Percentiles rank a stretch among this genome's conserved stretches.
phyloP scores from a whole-genome alignment of 805 yeast genomes.

The Spathaspora girioi region DNA sequence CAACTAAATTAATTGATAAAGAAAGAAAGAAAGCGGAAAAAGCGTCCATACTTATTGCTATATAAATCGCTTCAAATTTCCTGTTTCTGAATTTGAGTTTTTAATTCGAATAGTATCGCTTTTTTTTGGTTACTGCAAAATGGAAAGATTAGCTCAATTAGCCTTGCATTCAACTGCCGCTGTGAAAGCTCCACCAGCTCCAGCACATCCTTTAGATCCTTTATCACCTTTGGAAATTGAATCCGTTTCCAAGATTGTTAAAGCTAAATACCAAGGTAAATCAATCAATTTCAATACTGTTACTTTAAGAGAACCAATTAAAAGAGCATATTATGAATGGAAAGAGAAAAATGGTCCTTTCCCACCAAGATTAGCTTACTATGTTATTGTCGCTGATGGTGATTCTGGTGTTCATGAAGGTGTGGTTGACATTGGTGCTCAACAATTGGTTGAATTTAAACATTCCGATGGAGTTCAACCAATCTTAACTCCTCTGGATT shows the following conservation, averaged over 20 bases:
- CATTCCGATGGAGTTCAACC: constrained; percentile 65
- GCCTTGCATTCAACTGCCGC: constrained; percentile 61
- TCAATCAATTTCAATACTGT: constrained; percentile 60
- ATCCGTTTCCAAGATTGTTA: constrained; percentile 51
- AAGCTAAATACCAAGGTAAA: constrained; percentile 43
- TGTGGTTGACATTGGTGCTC: constrained; percentile 53
- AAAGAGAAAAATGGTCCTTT: constrained; percentile 54
- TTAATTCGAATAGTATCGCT: no score
- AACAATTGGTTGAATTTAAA: constrained; percentile 44
- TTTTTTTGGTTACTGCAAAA: no score
- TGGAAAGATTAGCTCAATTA: constrained; percentile 67
- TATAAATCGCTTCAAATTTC: neutral
- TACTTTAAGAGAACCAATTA: constrained; percentile 69
- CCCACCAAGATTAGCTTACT: constrained; percentile 69
- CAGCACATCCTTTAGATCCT: constrained; percentile 71
- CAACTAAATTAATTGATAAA: neutral
- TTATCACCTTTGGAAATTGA: constrained; percentile 60
- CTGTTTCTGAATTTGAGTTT: no score
- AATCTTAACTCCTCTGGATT: constrained; percentile 67
- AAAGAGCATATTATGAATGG: constrained; percentile 62
- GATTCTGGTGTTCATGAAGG: constrained; percentile 69
- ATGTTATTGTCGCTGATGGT: constrained; percentile 51
- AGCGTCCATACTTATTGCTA: neutral
- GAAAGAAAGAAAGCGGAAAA: neutral
- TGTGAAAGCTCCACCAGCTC: constrained; percentile 48